These are phyloP conservation scores for Hemileccinum impolitum DNA, from an alignment of 768 basidiomycete genomes.

Conservation along the genomic window DNA sequence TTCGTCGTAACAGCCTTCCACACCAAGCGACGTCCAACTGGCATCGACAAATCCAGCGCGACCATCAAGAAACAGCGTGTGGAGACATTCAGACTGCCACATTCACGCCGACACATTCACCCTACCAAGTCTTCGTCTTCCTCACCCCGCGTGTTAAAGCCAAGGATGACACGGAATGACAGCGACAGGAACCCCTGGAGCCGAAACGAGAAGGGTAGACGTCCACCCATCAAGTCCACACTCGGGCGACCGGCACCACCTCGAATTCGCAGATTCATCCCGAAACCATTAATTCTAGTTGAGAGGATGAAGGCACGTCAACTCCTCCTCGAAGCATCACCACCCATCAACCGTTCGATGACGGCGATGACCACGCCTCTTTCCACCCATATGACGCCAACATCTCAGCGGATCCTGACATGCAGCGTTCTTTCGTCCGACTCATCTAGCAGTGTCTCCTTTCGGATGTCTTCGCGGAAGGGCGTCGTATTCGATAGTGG, in stretches of 20 bases:
- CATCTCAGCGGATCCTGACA: neutral
- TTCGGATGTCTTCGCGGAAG: constrained; percentile 6
- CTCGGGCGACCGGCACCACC: neutral
- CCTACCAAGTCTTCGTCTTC: neutral
- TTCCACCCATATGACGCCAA: constrained; percentile 8
- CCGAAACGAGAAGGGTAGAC: neutral
- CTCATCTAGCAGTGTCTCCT: constrained; percentile 5
- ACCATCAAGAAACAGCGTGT: neutral
- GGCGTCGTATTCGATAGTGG: neutral
- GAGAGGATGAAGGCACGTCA: constrained; percentile 24
- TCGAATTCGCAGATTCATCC: constrained; percentile 18
- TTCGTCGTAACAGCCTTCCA: constrained; percentile 23
- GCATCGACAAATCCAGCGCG: neutral
- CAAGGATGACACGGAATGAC: constrained; percentile 7
- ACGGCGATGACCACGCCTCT: neutral
- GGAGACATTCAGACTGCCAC: neutral
- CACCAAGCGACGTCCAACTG: constrained; percentile 19
- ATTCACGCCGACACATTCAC: neutral
- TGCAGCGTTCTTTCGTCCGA: neutral
- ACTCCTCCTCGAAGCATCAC: neutral
- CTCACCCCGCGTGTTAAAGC: neutral
- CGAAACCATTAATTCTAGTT: constrained; percentile 24
- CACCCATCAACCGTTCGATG: neutral
- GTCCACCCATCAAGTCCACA: neutral
- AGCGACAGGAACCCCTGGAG: neutral